Base-by-base conservation (phyloP, 176 grass and related monocot species). In the Coix lacrymajobi region DNA sequence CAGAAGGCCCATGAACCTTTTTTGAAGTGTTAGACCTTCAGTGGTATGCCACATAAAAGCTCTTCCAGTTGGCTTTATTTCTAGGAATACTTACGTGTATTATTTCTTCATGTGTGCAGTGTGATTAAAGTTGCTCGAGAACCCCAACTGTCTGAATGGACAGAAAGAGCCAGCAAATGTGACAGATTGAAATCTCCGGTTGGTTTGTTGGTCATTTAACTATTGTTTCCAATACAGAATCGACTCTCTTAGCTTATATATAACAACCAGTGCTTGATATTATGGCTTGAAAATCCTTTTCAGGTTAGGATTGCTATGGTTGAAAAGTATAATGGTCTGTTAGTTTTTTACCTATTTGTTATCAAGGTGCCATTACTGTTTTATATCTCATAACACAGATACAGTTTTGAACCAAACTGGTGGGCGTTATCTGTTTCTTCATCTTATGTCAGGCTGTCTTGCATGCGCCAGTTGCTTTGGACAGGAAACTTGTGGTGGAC, bases 1-100 rank as follows among this genome's bases (percentile, higher is more conserved):
- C 93, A 96, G 89, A 99, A 91, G 58, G 87, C 87, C 81, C 96
- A 99, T 89, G 93, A 96, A 69, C 77, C 96, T 84, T 91, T 99
- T 85, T 40, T 99, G 72, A 93, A 74, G 80, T 86, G 79, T 75
- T 96, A 68, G 70, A 95, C 61, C 85, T 96, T 79, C 74, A 90
- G 78, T 85, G 93, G 93, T 94, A 77, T 60, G 62, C 81, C 20
- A 76, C 70, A 49, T 7, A 84, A 85, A 58, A 71, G 7, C 32
- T 81, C 6, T 30, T 73, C 29, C 25, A 37, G 20, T 57, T 82
- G n/a, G 16, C 7, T 39, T 76, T 1, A 54, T 88, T 79, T 85
- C 7, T 56, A n/a, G n/a, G n/a, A n/a, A n/a, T n/a, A 17, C 7
- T 39, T 48, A 71, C 15, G 12, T 74, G 44, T 62, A 68, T 85